Conservation (phyloP, 2,329 filamentous ascomycete species). For the Hypoxylon sp. region DNA sequence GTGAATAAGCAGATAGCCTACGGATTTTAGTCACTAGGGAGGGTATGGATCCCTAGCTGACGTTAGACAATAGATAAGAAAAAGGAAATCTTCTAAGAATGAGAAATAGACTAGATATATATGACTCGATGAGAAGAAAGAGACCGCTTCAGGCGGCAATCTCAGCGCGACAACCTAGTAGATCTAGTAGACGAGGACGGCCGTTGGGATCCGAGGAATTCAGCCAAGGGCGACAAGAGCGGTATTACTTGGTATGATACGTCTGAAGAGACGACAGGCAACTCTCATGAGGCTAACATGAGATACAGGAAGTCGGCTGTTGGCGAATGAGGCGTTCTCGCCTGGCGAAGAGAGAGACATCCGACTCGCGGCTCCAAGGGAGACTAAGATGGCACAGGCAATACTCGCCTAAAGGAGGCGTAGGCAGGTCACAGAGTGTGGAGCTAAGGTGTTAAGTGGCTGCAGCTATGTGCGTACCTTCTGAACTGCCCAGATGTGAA, state of each 20-base stretch:
- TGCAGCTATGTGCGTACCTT: slow-evolving; percentile 34
- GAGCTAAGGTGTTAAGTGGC: slow-evolving; percentile 38
- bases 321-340: slow-evolving; percentile 39
- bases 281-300: slow-evolving; percentile 35
- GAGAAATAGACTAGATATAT: slow-evolving; percentile 20
- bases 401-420: slow-evolving; percentile 46
- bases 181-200: slow-evolving; percentile 15
- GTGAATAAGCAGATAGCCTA: slow-evolving; percentile 23
- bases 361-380: slow-evolving; percentile 38
- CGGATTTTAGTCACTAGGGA: slow-evolving; percentile 13
- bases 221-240: slow-evolving; percentile 28
- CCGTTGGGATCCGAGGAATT: slow-evolving; percentile 23
- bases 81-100: slow-evolving; percentile 8
- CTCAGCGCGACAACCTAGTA: slow-evolving; percentile 22
- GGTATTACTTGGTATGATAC: slow-evolving; percentile 37
- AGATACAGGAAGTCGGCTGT: slow-evolving; percentile 36
- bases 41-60: slow-evolving; percentile 14
- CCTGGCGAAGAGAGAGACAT: slow-evolving; percentile 45
- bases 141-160: slow-evolving; percentile 18
- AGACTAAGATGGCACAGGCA: slow-evolving; percentile 40
- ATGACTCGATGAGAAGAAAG: slow-evolving; percentile 12
- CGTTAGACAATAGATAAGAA: slow-evolving; percentile 6
- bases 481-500: slow-evolving; percentile 34
- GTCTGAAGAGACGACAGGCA: slow-evolving; percentile 37
- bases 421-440: slow-evolving; percentile 38